phyloP scores from a whole-genome alignment of 148 eudicot species.

The Gaultheria prostrata region DNA sequence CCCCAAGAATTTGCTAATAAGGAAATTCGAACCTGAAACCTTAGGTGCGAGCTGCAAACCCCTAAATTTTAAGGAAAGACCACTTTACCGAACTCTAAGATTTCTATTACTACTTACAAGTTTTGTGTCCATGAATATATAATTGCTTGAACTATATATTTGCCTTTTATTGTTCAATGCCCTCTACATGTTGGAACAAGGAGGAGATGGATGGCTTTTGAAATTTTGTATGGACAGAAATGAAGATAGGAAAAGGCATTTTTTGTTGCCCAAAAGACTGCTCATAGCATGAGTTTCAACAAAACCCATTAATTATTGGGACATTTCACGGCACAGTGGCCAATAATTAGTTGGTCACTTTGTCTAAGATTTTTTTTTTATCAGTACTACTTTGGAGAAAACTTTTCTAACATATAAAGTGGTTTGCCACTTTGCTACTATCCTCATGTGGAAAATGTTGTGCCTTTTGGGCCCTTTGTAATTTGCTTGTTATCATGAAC shows the following conservation, averaged over 20 bases:
- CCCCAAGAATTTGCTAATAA: no score
- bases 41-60: no score
- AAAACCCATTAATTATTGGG: neutral
- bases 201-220: neutral
- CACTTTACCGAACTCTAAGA: no score
- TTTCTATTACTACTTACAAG: no score
- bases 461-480: neutral
- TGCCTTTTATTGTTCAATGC: neutral
- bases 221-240: conserved; percentile 5
- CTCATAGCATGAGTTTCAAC: conserved; percentile 3
- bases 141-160: no score
- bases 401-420: conserved; percentile 6
- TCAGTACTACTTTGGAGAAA: conserved; percentile 4
- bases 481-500: neutral
- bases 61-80: no score
- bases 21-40: no score
- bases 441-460: conserved; percentile 11
- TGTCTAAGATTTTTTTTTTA: neutral
- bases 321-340: conserved; percentile 15
- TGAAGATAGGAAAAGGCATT: conserved; percentile 1
- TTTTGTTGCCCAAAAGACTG: neutral
- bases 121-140: no score
- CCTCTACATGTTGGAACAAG: neutral
- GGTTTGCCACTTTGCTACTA: neutral
- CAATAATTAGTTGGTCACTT: neutral